phyloP scores from a whole-genome alignment of 1,284 basidiomycete species.

The Apiotrichum sp. region DNA sequence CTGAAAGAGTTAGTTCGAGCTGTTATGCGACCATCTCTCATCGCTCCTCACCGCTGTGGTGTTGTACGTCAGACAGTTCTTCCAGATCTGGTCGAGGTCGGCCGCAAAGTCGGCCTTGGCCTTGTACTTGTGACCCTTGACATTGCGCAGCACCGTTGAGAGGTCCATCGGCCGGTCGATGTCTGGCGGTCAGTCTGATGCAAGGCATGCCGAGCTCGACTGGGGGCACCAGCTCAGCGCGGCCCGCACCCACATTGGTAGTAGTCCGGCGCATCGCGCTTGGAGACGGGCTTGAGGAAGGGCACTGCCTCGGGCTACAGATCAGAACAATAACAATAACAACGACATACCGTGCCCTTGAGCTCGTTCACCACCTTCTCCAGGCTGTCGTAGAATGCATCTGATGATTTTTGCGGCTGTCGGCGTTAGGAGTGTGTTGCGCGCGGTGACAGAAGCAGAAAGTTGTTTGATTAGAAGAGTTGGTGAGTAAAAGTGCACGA shows the following conservation, averaged over 20 bases:
- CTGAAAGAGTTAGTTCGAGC: constrained; percentile 29
- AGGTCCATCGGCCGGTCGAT: constrained; percentile 92
- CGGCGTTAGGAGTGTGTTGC: not conserved
- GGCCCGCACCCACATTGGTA: constrained; percentile 58
- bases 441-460: not conserved
- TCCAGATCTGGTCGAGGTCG: constrained; percentile 94
- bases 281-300: constrained; percentile 82
- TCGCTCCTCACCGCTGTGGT: constrained; percentile 63
- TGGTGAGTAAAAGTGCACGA: too few species aligned
- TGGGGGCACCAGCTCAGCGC: too few species aligned
- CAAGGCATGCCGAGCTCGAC: too few species aligned
- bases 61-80: constrained; percentile 91
- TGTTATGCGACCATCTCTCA: too few species aligned
- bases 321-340: not conserved
- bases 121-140: constrained; percentile 85
- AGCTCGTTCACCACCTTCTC: constrained; percentile 81
- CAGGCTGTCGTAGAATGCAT: constrained; percentile 83
- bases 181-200: constrained; percentile 50
- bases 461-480: too few species aligned
- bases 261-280: constrained; percentile 81
- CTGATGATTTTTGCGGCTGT: constrained; percentile 59
- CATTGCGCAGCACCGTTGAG: constrained; percentile 82
- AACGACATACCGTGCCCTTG: constrained; percentile 61
- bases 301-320: constrained; percentile 73
- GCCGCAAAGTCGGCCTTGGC: constrained; percentile 87